These are phyloP conservation scores for Talaromyces stipitatus DNA, from an alignment of 495 filamentous ascomycete species.

Conservation along the genomic window DNA sequence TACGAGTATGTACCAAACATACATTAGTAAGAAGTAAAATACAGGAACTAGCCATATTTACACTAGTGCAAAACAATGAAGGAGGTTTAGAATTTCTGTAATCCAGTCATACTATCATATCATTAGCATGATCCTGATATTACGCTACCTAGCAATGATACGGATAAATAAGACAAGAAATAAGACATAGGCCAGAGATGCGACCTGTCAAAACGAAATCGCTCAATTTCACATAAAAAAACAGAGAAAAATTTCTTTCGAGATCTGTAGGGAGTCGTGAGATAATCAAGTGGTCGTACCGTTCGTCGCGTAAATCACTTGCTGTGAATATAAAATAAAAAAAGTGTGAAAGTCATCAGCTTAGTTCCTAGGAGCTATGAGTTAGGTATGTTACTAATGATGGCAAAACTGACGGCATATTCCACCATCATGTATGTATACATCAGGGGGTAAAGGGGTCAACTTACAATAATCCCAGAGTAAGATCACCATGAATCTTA, in stretches of 20 bases:
- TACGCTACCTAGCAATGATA: neutral
- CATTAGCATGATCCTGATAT: neutral
- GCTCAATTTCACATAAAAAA: neutral
- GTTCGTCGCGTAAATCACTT: neutral
- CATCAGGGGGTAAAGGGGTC: neutral
- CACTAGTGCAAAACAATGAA: too few species aligned
- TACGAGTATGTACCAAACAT: too few species aligned
- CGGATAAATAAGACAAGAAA: neutral
- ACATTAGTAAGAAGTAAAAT: too few species aligned
- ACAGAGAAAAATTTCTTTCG: neutral
- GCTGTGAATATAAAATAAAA: neutral
- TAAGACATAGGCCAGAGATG: neutral
- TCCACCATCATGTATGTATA: neutral
- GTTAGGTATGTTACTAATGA: conserved; percentile 8
- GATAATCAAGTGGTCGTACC: neutral
- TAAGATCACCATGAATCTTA: conserved; percentile 86
- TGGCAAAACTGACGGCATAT: neutral
- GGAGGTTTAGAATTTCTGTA: too few species aligned
- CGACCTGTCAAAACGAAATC: neutral
- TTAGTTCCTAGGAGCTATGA: conserved; percentile 9
- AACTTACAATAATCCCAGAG: conserved; percentile 75
- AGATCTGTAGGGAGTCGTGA: neutral
- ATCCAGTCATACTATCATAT: neutral
- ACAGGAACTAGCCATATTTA: too few species aligned
- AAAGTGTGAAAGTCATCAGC: neutral